Conservation (phyloP, 2,329 filamentous ascomycete genomes). For the Nothomitra cinnamomea region DNA sequence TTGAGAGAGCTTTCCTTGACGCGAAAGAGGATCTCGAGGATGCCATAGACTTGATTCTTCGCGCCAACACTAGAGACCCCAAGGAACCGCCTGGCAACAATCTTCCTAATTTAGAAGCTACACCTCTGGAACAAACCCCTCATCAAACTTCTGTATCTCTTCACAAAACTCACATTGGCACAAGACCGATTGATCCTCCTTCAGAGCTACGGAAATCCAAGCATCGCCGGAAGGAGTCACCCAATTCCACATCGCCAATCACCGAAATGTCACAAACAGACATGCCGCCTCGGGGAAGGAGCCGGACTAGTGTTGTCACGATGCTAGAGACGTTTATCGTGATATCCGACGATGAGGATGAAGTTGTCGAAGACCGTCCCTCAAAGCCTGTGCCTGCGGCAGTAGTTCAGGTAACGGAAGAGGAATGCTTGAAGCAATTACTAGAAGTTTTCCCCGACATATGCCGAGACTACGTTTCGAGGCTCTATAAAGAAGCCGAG, state of each 20-base stretch:
- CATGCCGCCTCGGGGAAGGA: too few relatives aligned
- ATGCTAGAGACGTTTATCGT: neutral
- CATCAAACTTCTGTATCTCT: too few relatives aligned
- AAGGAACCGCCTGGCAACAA: too few relatives aligned
- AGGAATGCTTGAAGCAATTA: slow-evolving; percentile 21
- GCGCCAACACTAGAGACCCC: neutral
- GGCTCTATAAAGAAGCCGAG: slow-evolving; percentile 19
- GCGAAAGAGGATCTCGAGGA: neutral
- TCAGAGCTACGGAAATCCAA: too few relatives aligned
- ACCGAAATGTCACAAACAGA: too few relatives aligned
- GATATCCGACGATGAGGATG: neutral
- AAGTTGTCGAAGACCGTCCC: neutral
- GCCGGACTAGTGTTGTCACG: neutral
- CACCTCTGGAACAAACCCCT: too few relatives aligned
- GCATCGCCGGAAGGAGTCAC: too few relatives aligned
- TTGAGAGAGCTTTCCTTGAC: neutral
- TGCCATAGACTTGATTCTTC: neutral
- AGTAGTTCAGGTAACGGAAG: slow-evolving; percentile 7
- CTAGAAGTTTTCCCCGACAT: slow-evolving; percentile 31
- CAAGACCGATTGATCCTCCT: too few relatives aligned
- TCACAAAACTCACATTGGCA: too few relatives aligned
- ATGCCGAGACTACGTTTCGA: slow-evolving; percentile 23
- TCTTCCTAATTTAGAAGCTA: too few relatives aligned
- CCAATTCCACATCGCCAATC: too few relatives aligned
- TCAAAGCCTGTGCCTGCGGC: too few relatives aligned